A percentile compares a stretch with the other conserved stretches of the same genome.
Conservation (phyloP, 345 rosid genomes). For the Turnera subulata region DNA sequence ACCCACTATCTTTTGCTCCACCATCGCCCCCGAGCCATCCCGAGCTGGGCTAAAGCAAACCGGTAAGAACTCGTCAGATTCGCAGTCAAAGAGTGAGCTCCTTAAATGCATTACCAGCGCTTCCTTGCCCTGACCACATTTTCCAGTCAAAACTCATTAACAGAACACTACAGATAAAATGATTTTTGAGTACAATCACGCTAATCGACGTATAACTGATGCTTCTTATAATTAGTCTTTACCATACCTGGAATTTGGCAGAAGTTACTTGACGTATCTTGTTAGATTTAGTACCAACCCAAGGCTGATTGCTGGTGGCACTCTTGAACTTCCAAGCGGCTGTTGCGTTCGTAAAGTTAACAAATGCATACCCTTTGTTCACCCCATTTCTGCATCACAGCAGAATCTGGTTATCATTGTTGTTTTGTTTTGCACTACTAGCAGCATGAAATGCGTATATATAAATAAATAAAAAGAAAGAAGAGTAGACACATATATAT, state of each 20-base stretch:
- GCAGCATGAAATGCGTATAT: no score
- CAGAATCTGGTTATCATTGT: background rate
- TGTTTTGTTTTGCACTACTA: background rate
- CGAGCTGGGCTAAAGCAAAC: conserved; percentile 43
- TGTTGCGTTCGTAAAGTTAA: conserved; percentile 56
- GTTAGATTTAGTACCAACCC: conserved; percentile 45
- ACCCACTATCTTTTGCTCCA: conserved; percentile 27
- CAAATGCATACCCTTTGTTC: conserved; percentile 82
- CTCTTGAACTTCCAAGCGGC: conserved; percentile 48
- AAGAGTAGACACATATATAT: no score
- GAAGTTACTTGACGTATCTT: conserved; percentile 45
- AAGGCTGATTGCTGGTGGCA: conserved; percentile 31
- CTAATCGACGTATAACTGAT: background rate
- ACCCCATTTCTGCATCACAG: conserved; percentile 33
- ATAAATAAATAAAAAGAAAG: no score
- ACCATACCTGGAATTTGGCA: conserved; percentile 71
- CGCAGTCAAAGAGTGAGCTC: conserved; percentile 35
- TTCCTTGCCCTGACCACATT: conserved; percentile 43
- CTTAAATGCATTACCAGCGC: conserved; percentile 40
- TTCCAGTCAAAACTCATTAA: background rate
- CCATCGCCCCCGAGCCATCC: conserved; percentile 31
- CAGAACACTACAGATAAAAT: background rate
- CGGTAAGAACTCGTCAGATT: conserved; percentile 40
- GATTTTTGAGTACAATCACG: background rate
- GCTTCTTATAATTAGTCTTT: no score